Conservation (phyloP, 768 basidiomycete genomes). For the Psilocybe sp. region DNA sequence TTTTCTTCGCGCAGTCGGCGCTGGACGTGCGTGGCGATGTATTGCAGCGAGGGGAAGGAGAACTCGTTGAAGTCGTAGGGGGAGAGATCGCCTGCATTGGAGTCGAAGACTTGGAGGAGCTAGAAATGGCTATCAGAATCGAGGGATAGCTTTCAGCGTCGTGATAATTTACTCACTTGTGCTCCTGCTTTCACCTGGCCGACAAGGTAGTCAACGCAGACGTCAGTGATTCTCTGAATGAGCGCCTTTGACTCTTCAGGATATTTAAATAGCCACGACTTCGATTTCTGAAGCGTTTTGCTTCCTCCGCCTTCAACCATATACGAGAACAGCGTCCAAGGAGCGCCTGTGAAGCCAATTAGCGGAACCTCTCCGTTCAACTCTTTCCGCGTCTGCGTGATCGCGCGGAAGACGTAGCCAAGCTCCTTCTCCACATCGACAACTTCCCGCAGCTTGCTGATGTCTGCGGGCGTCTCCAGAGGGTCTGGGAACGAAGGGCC, state of each 20-base stretch:
- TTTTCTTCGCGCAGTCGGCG: constrained; percentile 48
- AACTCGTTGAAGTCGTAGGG: constrained; percentile 83
- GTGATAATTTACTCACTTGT: constrained; percentile 56
- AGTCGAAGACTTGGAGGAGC: constrained; percentile 97
- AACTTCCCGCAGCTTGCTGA: constrained; percentile 51
- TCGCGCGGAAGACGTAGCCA: constrained; percentile 89
- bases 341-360: constrained; percentile 96
- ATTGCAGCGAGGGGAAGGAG: constrained; percentile 74
- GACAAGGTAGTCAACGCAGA: constrained; percentile 87
- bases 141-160: neutral
- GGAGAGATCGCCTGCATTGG: constrained; percentile 91
- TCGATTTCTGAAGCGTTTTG: constrained; percentile 87
- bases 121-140: constrained; percentile 28
- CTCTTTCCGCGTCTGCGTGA: constrained; percentile 77
- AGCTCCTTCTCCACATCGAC: constrained; percentile 86
- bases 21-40: constrained; percentile 72
- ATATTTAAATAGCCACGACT: constrained; percentile 92
- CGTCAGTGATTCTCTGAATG: constrained; percentile 76
- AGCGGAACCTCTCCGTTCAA: constrained; percentile 89
- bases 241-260: constrained; percentile 81
- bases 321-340: constrained; percentile 97
- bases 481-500: constrained; percentile 89
- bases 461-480: constrained; percentile 71
- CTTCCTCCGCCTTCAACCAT: constrained; percentile 97
- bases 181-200: constrained; percentile 95